Evolutionary conservation across 2,329 filamentous ascomycete genomes (phyloP).

Genomic region (Stemphylium lycopersici): DNA sequence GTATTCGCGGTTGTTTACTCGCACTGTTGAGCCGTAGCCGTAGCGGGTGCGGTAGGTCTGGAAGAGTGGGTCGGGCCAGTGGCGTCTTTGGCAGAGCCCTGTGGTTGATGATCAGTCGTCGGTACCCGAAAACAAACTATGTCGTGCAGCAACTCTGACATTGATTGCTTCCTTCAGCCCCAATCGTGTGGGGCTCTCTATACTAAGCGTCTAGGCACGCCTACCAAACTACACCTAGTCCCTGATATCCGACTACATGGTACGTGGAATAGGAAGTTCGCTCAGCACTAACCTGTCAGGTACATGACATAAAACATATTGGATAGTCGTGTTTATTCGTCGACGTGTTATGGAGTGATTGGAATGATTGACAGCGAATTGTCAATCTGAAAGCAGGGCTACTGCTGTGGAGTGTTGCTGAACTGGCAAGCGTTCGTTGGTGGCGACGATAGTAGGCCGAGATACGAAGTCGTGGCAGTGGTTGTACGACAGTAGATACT

Average conservation of each 20-base stretch:
- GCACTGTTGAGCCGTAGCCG: conserved; percentile 87
- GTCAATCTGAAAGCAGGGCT: conserved; percentile 31
- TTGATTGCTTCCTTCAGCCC: background rate
- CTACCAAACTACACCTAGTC: conserved; percentile 37
- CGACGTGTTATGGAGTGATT: conserved; percentile 33
- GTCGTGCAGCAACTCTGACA: conserved; percentile 1
- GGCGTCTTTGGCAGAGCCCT: conserved; percentile 94
- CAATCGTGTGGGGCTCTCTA: conserved; percentile 8
- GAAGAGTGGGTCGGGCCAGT: conserved; percentile 91
- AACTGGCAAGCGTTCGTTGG: conserved; percentile 45
- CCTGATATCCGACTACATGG: conserved; percentile 6
- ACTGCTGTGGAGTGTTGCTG: conserved; percentile 33
- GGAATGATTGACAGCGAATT: conserved; percentile 34
- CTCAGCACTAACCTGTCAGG: conserved; percentile 48
- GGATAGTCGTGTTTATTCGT: conserved; percentile 16
- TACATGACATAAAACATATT: conserved; percentile 55
- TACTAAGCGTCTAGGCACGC: conserved; percentile 6
- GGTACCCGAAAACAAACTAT: conserved; percentile 40
- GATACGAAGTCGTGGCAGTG: conserved; percentile 43
- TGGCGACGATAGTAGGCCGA: conserved; percentile 38
- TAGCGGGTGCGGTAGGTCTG: conserved; percentile 75
- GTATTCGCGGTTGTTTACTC: conserved; percentile 96
- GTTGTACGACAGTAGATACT: conserved; percentile 44
- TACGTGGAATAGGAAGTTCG: background rate
- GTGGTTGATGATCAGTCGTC: conserved; percentile 32